These are phyloP conservation scores for Melaleuca quinquenervia DNA, from an alignment of 345 rosid species.

Conservation along the genomic window DNA sequence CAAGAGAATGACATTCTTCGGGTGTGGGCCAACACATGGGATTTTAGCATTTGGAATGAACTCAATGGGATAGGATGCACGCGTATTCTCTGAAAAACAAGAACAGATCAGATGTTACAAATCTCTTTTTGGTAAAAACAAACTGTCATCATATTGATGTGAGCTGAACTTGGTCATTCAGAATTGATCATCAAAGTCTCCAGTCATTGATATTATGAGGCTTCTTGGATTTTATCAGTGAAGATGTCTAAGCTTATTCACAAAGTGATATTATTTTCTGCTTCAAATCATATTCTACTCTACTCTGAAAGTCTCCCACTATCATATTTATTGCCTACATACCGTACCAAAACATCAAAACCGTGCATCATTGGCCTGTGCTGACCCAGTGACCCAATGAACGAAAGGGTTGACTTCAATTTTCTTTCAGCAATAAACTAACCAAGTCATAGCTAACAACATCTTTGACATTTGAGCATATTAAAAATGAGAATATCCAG, in stretches of 20 bases:
- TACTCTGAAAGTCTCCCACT: not conserved
- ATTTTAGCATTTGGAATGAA: constrained; percentile 83
- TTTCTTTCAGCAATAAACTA: not conserved
- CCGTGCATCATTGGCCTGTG: not conserved
- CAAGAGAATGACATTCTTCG: constrained; percentile 81
- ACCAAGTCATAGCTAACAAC: not conserved
- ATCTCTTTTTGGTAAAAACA: not conserved
- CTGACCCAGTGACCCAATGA: not conserved
- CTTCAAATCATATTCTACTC: not conserved
- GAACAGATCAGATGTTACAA: not conserved
- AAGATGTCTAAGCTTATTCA: not conserved
- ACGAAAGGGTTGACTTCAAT: not conserved
- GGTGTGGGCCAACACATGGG: constrained; percentile 91
- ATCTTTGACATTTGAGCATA: not conserved
- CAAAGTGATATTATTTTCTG: not conserved
- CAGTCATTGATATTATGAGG: not conserved
- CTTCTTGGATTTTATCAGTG: not conserved
- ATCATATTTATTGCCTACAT: not conserved
- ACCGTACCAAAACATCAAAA: not conserved
- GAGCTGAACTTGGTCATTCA: not conserved
- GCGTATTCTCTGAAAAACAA: constrained; percentile 65
- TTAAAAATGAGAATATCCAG: not conserved
- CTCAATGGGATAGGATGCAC: constrained; percentile 93
- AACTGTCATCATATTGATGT: not conserved
- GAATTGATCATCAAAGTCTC: not conserved